A percentile compares a stretch with the other conserved stretches of the same genome.
Conservation (phyloP, 2,329 filamentous ascomycete genomes). For the Neopestalotiopsis rosae region DNA sequence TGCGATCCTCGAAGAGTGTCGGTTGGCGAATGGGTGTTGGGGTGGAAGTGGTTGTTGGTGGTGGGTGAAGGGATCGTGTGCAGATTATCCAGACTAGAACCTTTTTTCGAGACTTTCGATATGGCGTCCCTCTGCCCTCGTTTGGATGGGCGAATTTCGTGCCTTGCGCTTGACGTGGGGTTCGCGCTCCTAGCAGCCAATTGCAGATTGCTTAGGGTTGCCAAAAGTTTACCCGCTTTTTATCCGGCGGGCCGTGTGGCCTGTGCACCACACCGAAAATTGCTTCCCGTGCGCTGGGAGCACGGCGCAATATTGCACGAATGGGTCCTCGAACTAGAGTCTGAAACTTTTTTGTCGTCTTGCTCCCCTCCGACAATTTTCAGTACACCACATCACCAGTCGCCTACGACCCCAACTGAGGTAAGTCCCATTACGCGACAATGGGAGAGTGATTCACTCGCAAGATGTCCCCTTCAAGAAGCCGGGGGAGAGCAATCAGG, state of each 20-base stretch:
- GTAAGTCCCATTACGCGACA: constrained; percentile 46
- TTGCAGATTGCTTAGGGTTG: constrained; percentile 19
- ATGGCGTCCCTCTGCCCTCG: not conserved
- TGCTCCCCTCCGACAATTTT: constrained; percentile 29
- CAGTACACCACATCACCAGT: constrained; percentile 18
- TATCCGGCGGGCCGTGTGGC: constrained; percentile 13
- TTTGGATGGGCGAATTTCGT: constrained; percentile 17
- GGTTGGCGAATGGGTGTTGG: constrained; percentile 29
- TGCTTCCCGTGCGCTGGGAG: constrained; percentile 3
- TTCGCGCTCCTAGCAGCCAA: constrained; percentile 19
- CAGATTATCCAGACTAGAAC: constrained; percentile 24
- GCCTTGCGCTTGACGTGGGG: constrained; percentile 17
- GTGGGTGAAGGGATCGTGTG: constrained; percentile 27
- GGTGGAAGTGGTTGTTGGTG: constrained; percentile 26
- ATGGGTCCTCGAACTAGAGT: not conserved
- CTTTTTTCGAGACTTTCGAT: constrained; percentile 16
- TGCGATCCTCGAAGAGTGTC: constrained; percentile 71
- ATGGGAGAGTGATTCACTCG: constrained; percentile 40
- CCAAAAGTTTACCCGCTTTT: constrained; percentile 19
- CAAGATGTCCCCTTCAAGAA: constrained; percentile 48
- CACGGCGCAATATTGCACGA: constrained; percentile 6
- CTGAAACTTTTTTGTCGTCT: constrained; percentile 17
- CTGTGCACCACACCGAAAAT: constrained; percentile 19
- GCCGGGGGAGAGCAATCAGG: constrained; percentile 69
- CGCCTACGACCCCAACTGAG: constrained; percentile 35